Base-by-base conservation (phyloP, 164 flowering plant genomes). In the Kingdonia uniflora region DNA sequence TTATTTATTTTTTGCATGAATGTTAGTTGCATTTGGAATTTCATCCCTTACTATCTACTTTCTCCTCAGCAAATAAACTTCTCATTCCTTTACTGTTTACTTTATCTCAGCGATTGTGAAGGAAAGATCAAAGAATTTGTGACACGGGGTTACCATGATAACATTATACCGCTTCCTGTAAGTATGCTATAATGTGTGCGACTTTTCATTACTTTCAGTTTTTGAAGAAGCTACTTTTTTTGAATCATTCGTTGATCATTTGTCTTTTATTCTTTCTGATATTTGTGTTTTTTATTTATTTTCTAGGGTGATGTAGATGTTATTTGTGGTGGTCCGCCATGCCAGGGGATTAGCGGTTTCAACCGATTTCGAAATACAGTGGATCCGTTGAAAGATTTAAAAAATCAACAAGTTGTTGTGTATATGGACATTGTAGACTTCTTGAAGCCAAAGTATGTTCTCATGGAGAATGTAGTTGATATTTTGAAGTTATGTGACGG, bases 301-400 rank as follows among this genome's bases (percentile, higher is more conserved):
- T 47, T 56, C 0, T 47, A 92, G 98, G 98, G 95, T 17, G 72
- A 74, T 60, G 94, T 75, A 13, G 91, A 82, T 67, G 81, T 86
- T 1, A 62, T 92, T 16, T 92, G 96, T 71, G 99, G 96, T 0
- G 99, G 99, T 0, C 99, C 99, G 19, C 99, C 96, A 2, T 92
- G 99, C 24, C 96, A 92, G 63, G 99, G 99, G 0, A 68, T 88
- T 1, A 88, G 96, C 64, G 95, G 95, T 0, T 88, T 82, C 42
- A 92, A 92, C 23, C 67, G 99, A 0, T 92, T 88, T 33, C 70
- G 99, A 38, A 70, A 82, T 39, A 56, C 20, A 6, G 56, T 69
- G 0, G 56, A 63, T 2, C 98, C 96, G 0, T 35, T 92, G 1
- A 66, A 67, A 2, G 99, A 88, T 59, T 64, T 62, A 0, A 88